Base-by-base conservation (phyloP, 1,284 basidiomycete genomes). In the Leccinum fallax region DNA sequence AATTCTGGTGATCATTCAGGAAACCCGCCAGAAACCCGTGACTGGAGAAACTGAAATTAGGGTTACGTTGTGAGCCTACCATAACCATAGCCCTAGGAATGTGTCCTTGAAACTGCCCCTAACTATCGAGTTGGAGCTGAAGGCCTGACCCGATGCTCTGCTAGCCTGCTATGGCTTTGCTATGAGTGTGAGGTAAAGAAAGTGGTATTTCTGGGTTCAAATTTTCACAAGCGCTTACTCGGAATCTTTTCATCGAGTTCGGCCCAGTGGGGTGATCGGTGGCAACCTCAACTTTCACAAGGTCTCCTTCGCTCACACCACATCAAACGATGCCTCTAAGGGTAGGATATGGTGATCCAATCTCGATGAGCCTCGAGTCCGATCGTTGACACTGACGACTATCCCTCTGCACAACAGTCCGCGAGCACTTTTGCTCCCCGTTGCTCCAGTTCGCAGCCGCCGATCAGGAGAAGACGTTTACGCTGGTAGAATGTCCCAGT, bases 401-500 rank as follows among this genome's bases (percentile, higher is more conserved):
- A 46, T 21, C 19, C 16, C 10, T 6, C 24, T 24, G 4, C 3
- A 7, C 2, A 9, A 15, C 67, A 90, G 93, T 96, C 57, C 83
- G 92, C 36, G 94, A 97, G 74, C 95, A 97, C 75, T 97, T 97
- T 76, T 92, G 91, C 19, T 92, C 92, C 1, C 95, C 95, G 0
- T 82, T 97, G 10, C 84, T 97, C 5, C 94, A 93, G 69, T 89
- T 86, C 66, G 84, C 87, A 2, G 82, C 83, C 28, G 78, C 75
- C 11, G 93, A 95, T 69, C 75, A 79, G 13, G 86, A 84, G 6
- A 78, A 85, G 73, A 92, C 90, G 0, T 92, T 97, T 72, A 85
- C 84, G 16, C 83, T 97, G 7, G 86, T 95, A n/a, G 90, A 94
- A 76, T 97, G 94, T 73, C 94, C 95, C 11, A 93, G 94, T 91